These are phyloP conservation scores for Phymatotrichopsis omnivora DNA, from an alignment of 2,329 filamentous ascomycete genomes.

Conservation along the genomic window DNA sequence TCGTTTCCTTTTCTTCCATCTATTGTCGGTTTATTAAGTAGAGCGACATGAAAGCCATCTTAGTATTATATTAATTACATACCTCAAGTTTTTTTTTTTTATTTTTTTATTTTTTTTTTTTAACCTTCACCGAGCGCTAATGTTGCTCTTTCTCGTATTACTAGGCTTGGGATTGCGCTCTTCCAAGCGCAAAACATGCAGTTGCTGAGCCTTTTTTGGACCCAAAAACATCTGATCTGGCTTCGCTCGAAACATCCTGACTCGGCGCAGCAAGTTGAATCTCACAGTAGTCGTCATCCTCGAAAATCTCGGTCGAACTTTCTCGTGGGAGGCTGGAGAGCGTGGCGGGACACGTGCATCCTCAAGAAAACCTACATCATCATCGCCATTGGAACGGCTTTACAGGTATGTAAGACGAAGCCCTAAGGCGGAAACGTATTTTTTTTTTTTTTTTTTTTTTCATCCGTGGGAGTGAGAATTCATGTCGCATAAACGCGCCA, in stretches of 20 bases:
- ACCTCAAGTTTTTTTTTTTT: too few species aligned
- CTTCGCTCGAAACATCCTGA: constrained; percentile 13
- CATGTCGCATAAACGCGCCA: too few species aligned
- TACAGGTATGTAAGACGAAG: constrained; percentile 48
- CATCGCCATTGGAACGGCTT: constrained; percentile 45
- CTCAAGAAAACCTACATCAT: constrained; percentile 42
- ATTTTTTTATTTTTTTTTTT: too few species aligned
- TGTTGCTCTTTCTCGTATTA: too few species aligned
- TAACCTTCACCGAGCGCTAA: too few species aligned
- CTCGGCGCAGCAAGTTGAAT: too few species aligned
- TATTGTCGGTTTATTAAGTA: background rate
- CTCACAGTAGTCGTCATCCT: constrained; percentile 18
- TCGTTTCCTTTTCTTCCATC: background rate
- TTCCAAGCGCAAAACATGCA: constrained; percentile 56
- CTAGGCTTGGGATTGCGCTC: constrained; percentile 48
- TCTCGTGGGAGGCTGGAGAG: constrained; percentile 32
- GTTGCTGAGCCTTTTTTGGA: constrained; percentile 48
- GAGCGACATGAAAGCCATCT: background rate
- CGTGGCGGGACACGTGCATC: constrained; percentile 39
- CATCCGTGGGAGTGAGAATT: too few species aligned
- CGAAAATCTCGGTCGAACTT: constrained; percentile 26
- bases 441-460: too few species aligned
- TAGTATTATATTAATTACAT: background rate
- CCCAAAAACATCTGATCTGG: constrained; percentile 41
- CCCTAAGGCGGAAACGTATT: too few species aligned